A percentile compares a stretch with the other conserved stretches of the same genome.
Conservation (phyloP, 768 basidiomycete genomes). For the Pleurotus cornucopiae region DNA sequence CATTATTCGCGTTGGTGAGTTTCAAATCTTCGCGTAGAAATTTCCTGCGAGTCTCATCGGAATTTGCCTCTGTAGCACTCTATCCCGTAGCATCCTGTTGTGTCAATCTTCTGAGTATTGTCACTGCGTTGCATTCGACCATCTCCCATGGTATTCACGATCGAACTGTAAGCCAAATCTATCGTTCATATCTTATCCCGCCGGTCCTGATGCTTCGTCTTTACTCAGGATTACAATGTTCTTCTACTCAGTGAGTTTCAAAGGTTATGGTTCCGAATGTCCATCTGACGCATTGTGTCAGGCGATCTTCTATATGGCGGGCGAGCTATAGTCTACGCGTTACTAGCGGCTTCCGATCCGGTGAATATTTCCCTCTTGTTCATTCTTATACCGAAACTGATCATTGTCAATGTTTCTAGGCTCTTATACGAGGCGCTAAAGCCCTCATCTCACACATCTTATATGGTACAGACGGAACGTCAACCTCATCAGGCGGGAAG, state of each 20-base stretch:
- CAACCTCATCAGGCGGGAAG: background rate
- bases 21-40: background rate
- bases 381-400: background rate
- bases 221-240: background rate
- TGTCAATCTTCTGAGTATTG: constrained; percentile 8
- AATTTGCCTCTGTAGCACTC: background rate
- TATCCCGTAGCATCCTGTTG: constrained; percentile 9
- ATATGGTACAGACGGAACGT: background rate
- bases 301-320: constrained; percentile 1
- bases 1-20: constrained; percentile 10
- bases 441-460: background rate
- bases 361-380: constrained; percentile 5
- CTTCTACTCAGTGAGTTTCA: background rate
- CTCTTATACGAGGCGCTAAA: background rate
- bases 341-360: constrained; percentile 11
- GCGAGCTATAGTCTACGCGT: constrained; percentile 9
- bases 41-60: background rate
- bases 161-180: background rate
- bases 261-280: background rate
- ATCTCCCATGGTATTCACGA: background rate
- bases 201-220: no score
- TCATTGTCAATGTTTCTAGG: background rate
- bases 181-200: no score
- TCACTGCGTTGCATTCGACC: constrained; percentile 1
- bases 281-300: background rate